Percentiles rank a stretch among this genome's conserved stretches.
Conservation (phyloP, 139 green algal genomes). For the Closterium sp. region DNA sequence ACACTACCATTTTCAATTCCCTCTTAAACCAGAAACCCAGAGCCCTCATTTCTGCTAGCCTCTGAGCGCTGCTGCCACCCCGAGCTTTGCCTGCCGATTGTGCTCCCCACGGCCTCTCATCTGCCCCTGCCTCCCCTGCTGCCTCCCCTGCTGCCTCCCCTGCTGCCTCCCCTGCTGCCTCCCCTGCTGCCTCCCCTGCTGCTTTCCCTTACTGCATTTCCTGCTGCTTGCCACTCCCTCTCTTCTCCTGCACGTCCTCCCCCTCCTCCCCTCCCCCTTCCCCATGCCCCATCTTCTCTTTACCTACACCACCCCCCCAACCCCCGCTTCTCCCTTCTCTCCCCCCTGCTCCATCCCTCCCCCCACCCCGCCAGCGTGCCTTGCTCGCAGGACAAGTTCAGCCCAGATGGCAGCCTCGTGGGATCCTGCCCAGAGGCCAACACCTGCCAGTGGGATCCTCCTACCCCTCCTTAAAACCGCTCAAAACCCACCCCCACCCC, state of each 20-base stretch:
- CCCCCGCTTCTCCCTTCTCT: too few relatives aligned
- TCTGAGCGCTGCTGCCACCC: too few relatives aligned
- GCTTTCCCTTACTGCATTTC: neutral
- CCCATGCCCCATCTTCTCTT: neutral
- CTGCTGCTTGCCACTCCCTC: neutral
- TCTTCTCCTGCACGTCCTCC: neutral
- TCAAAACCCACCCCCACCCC: too few relatives aligned
- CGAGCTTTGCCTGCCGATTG: too few relatives aligned
- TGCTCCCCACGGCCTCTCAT: too few relatives aligned
- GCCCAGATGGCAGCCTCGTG: slow-evolving; percentile 20
- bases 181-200: neutral
- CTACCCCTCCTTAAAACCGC: neutral
- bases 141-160: too few relatives aligned
- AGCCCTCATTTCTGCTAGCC: too few relatives aligned
- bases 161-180: neutral
- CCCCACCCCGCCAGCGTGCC: too few relatives aligned
- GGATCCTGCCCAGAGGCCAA: too few relatives aligned
- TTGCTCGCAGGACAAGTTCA: slow-evolving; percentile 23
- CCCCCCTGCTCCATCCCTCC: neutral
- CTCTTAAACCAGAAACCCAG: neutral
- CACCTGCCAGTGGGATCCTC: too few relatives aligned
- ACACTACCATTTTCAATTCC: neutral
- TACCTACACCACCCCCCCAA: neutral
- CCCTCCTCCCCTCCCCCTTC: neutral
- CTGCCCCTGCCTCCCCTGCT: too few relatives aligned